Conservation (phyloP, 805 yeast species). For the Wickerhamomyces chambardii region DNA sequence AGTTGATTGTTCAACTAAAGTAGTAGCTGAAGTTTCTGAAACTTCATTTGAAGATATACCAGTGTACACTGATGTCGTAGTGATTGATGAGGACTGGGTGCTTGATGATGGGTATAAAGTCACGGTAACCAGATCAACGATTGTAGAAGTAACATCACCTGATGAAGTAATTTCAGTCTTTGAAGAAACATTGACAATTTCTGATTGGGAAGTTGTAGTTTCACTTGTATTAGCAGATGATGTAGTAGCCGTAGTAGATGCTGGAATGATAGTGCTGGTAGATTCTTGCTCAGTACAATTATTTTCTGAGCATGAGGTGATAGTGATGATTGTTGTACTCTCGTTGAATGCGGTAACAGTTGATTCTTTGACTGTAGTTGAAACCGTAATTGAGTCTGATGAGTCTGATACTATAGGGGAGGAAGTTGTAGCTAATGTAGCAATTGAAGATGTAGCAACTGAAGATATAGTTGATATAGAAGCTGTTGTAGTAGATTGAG, state of each 20-base stretch:
- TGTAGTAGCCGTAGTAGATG: neutral
- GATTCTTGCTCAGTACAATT: too few relatives aligned
- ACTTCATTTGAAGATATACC: too few relatives aligned
- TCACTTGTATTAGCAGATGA: neutral
- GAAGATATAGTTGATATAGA: neutral
- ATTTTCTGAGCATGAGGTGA: too few relatives aligned
- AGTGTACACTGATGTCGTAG: too few relatives aligned
- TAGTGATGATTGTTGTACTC: neutral
- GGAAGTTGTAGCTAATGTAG: constrained; percentile 4
- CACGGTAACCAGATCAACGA: neutral
- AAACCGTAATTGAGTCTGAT: too few relatives aligned
- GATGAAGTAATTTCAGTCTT: neutral
- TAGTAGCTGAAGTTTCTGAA: constrained; percentile 6
- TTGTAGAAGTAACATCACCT: neutral
- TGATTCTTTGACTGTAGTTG: neutral
- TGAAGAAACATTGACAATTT: neutral
- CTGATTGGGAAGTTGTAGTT: neutral
- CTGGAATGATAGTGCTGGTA: too few relatives aligned
- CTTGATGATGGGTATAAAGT: constrained; percentile 3
- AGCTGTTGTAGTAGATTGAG: neutral
- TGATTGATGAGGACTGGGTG: constrained; percentile 1
- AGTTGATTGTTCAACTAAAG: constrained; percentile 6
- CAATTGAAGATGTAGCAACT: constrained; percentile 1
- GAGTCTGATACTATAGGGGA: neutral
- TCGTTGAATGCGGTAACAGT: neutral